phyloP scores from a whole-genome alignment of 2,329 filamentous ascomycete genomes.

The Sporothrix luriei region DNA sequence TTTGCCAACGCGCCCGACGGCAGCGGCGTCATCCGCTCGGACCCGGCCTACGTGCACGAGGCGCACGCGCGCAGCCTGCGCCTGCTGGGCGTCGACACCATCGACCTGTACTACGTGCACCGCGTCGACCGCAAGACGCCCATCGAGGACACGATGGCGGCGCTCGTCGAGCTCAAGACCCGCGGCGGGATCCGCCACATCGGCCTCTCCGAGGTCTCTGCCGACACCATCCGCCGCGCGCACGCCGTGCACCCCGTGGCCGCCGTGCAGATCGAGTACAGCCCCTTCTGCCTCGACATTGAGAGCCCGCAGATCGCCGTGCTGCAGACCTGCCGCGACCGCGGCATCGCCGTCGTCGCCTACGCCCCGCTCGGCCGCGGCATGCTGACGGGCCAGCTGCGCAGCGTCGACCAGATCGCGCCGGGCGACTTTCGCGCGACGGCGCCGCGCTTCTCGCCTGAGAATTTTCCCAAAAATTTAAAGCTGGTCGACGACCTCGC shows the following conservation, averaged over 20 bases:
- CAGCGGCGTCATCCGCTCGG: constrained; percentile 40
- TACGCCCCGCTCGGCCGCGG: constrained; percentile 50
- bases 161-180: constrained; percentile 50
- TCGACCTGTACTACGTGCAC: constrained; percentile 60
- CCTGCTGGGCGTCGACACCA: constrained; percentile 53
- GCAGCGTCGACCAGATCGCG: constrained; percentile 34
- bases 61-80: constrained; percentile 46
- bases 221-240: constrained; percentile 55
- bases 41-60: constrained; percentile 40
- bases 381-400: constrained; percentile 46
- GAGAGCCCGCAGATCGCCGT: constrained; percentile 52
- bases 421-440: constrained; percentile 32
- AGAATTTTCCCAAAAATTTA: constrained; percentile 55
- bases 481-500: constrained; percentile 39
- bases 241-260: constrained; percentile 54
- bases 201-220: constrained; percentile 57
- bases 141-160: constrained; percentile 52
- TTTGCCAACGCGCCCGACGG: constrained; percentile 31
- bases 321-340: constrained; percentile 50
- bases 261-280: constrained; percentile 47
- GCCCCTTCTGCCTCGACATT: constrained; percentile 59
- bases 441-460: constrained; percentile 48
- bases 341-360: constrained; percentile 49
- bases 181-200: constrained; percentile 60
- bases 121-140: constrained; percentile 52